phyloP scores from a whole-genome alignment of 768 basidiomycete genomes.

The Symmetrospora coprosmae region DNA sequence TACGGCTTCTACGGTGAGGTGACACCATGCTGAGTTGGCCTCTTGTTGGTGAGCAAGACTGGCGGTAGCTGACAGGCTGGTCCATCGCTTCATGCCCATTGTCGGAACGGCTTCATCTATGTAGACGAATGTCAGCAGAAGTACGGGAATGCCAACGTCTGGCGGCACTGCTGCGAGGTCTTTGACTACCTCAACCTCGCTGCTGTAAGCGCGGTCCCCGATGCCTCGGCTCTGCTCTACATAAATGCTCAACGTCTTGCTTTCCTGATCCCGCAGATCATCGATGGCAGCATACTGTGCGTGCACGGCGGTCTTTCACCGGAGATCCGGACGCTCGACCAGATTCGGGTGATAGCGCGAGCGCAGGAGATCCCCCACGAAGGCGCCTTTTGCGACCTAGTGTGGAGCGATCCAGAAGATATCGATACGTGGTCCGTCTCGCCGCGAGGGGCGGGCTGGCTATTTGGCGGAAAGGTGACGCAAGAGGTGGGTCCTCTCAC shows the following conservation, averaged over 20 bases:
- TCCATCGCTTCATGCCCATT: too few species aligned
- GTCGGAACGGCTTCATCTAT: neutral
- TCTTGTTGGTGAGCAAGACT: neutral
- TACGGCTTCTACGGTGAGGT: constrained; percentile 94
- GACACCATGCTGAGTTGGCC: neutral
- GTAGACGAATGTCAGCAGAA: constrained; percentile 92
- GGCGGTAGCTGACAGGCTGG: too few species aligned
- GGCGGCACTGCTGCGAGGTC: constrained; percentile 93
- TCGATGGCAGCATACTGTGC: constrained; percentile 80
- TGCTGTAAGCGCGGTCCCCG: constrained; percentile 47
- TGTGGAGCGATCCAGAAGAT: constrained; percentile 93
- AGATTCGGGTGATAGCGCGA: constrained; percentile 70
- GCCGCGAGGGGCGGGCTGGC: constrained; percentile 88
- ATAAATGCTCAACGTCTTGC: too few species aligned
- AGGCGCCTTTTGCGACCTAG: constrained; percentile 55
- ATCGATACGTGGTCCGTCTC: constrained; percentile 91
- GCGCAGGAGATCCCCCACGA: constrained; percentile 43
- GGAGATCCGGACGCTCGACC: constrained; percentile 85
- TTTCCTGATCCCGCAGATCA: constrained; percentile 51
- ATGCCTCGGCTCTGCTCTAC: neutral
- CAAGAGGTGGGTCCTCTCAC: constrained; percentile 47
- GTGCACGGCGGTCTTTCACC: constrained; percentile 94
- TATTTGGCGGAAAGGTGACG: constrained; percentile 76
- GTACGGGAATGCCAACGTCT: constrained; percentile 84
- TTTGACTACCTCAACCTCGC: constrained; percentile 93